Percentiles rank a stretch among this genome's conserved stretches.
These are phyloP conservation scores for Diaporthe capsici DNA, from an alignment of 2,329 filamentous ascomycete genomes.

Conservation along the genomic window DNA sequence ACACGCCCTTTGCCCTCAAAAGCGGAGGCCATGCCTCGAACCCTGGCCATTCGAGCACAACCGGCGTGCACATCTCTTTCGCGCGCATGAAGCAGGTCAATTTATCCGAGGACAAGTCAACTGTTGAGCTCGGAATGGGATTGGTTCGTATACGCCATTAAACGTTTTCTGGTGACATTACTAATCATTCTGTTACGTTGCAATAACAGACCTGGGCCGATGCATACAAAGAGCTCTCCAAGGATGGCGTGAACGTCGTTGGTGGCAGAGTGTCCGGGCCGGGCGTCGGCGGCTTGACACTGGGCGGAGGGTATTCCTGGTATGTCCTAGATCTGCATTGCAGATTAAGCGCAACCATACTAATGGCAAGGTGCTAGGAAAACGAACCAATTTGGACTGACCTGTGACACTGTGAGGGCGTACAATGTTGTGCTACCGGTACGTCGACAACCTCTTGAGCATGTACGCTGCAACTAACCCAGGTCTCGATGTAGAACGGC, in stretches of 20 bases:
- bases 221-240: conserved; percentile 44
- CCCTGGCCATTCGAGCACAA: conserved; percentile 48
- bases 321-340: conserved; percentile 1
- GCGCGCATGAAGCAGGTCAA: conserved; percentile 43
- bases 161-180: too few relatives aligned
- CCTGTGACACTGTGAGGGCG: conserved; percentile 45
- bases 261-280: conserved; percentile 47
- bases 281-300: conserved; percentile 47
- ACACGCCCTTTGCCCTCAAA: conserved; percentile 46
- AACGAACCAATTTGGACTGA: conserved; percentile 48
- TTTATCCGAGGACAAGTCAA: conserved; percentile 43
- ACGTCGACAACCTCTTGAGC: background rate
- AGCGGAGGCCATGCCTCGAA: conserved; percentile 48
- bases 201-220: conserved; percentile 44
- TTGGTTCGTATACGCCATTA: conserved; percentile 27
- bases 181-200: background rate
- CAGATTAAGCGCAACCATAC: background rate
- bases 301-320: conserved; percentile 49
- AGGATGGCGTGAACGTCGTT: conserved; percentile 46
- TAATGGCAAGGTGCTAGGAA: conserved; percentile 41
- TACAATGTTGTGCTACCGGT: conserved; percentile 48
- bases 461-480: background rate
- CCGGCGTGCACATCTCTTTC: conserved; percentile 46
- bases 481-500: conserved; percentile 43
- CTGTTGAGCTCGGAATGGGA: conserved; percentile 46